These are phyloP conservation scores for Schwanniomyces etchellsii DNA, from an alignment of 1,139 yeast species.

Conservation along the genomic window DNA sequence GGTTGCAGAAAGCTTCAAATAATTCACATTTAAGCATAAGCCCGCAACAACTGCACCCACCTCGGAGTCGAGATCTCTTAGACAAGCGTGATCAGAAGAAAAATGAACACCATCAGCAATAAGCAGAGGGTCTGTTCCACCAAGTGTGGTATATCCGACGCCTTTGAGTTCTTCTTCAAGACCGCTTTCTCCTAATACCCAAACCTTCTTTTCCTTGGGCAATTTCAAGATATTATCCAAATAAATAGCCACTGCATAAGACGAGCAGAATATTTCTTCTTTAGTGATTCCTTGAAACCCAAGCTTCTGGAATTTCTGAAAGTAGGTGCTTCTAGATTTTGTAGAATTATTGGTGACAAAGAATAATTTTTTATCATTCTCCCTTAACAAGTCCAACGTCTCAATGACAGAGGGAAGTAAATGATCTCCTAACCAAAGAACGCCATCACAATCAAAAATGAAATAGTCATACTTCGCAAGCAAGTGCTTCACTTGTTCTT, in stretches of 20 bases:
- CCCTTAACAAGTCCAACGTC: slow-evolving; percentile 30
- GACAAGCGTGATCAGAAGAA: slow-evolving; percentile 26
- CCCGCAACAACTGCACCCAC: slow-evolving; percentile 94
- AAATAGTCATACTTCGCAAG: slow-evolving; percentile 34
- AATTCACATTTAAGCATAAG: slow-evolving; percentile 68
- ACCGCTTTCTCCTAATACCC: slow-evolving; percentile 45
- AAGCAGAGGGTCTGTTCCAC: slow-evolving; percentile 34
- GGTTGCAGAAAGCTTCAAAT: slow-evolving; percentile 75
- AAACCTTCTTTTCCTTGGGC: slow-evolving; percentile 50
- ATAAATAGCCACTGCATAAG: slow-evolving; percentile 88
- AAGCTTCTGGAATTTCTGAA: slow-evolving; percentile 65
- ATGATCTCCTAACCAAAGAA: slow-evolving; percentile 45
- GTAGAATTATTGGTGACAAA: slow-evolving; percentile 96
- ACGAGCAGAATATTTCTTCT: slow-evolving; percentile 83
- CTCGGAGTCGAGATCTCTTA: slow-evolving; percentile 50
- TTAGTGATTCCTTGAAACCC: slow-evolving; percentile 62
- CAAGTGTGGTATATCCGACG: slow-evolving; percentile 36
- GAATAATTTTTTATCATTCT: slow-evolving; percentile 52
- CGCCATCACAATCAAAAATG: slow-evolving; percentile 46
- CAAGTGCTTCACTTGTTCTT: slow-evolving; percentile 15
- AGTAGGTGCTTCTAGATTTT: slow-evolving; percentile 74
- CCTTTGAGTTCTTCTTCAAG: slow-evolving; percentile 39
- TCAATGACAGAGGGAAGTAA: slow-evolving; percentile 36
- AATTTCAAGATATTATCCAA: slow-evolving; percentile 69
- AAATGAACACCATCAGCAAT: slow-evolving; percentile 26